Evolutionary conservation across 176 grass and related monocot genomes (phyloP), one percentile per base, ranked within the genome.

Genomic region (Rhynchospora pubera): DNA sequence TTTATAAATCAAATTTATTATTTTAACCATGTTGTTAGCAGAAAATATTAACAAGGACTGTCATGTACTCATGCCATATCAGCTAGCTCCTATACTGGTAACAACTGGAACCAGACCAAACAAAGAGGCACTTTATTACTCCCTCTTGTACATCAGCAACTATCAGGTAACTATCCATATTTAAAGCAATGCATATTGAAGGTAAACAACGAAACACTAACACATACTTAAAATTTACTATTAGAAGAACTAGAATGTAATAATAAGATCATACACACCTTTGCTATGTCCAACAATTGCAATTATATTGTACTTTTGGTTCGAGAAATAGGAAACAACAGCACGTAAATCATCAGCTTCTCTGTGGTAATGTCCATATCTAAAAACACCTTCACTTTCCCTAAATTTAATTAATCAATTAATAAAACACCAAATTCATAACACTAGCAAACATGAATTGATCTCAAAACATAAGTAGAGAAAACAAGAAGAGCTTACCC

Each of bases 231-330:
- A 73, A 58, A 0, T 66, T 0, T 77, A 62, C 19, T 53, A 89
- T 30, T 57, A 83, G 50, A 67, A 68, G 9, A n/a, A n/a, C n/a
- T n/a, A n/a, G n/a, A 42, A 69, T 69, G 34, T 69, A 45, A 45
- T 19, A 51, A 24, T 68, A 53, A 30, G 9, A 91, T 46, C 1
- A 67, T 19, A 39, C 16, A 21, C 77, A 94, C 94, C 92, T 92
- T 97, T 97, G 82, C 95, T 94, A 67, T 97, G 95, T 28, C 95
- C 95, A 80, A 94, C 52, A 89, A 97, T 88, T 70, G 92, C 88
- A 80, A 81, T 82, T 85, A 93, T 88, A 82, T 88, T 84, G 43
- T 92, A 85, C 18, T 94, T 91, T 16, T 87, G 88, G 78, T 91
- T 81, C 15, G 66, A 89, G 57, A 94, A 89, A 83, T 93, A 84